Conservation (phyloP, 2,329 filamentous ascomycete species). For the Penicillium sp. region DNA sequence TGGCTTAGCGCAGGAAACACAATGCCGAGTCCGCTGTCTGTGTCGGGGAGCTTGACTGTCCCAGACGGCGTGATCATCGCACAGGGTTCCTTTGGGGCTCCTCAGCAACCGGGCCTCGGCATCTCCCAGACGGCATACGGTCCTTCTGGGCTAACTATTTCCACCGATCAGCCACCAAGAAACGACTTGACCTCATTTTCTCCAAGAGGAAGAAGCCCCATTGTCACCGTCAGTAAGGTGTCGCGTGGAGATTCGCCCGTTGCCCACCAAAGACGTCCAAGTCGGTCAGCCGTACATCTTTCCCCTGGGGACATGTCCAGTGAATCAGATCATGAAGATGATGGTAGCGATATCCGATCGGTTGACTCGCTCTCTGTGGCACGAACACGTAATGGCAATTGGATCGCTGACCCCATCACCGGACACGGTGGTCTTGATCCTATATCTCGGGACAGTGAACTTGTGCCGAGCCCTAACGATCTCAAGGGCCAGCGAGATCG, state of each 20-base stretch:
- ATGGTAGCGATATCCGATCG: slow-evolving; percentile 17
- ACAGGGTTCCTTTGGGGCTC: slow-evolving; percentile 19
- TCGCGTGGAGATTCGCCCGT: slow-evolving; percentile 42
- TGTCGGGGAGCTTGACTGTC: slow-evolving; percentile 10
- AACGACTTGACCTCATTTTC: slow-evolving; percentile 16
- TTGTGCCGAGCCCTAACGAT: slow-evolving; percentile 49
- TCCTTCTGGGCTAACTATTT: slow-evolving; percentile 7
- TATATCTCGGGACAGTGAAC: slow-evolving; percentile 40
- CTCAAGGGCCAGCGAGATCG: slow-evolving; percentile 44
- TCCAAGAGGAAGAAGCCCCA: slow-evolving; percentile 38
- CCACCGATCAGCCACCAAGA: slow-evolving; percentile 3
- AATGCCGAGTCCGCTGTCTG: slow-evolving; percentile 28
- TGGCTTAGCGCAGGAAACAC: slow-evolving; percentile 33
- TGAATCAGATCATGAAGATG: slow-evolving; percentile 26
- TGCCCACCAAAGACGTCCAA: slow-evolving; percentile 23
- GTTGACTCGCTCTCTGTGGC: slow-evolving; percentile 19
- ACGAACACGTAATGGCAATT: slow-evolving; percentile 45
- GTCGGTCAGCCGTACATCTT: slow-evolving; percentile 35
- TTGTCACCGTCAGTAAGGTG: slow-evolving; percentile 42
- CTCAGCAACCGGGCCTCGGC: slow-evolving; percentile 7
- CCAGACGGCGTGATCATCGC: slow-evolving; percentile 14
- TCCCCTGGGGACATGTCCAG: slow-evolving; percentile 30
- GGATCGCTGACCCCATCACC: slow-evolving; percentile 37
- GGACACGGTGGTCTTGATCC: slow-evolving; percentile 48
- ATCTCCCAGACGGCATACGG: slow-evolving; percentile 1